Conservation (phyloP, 495 filamentous ascomycete species). For the Penicillium antarcticum region DNA sequence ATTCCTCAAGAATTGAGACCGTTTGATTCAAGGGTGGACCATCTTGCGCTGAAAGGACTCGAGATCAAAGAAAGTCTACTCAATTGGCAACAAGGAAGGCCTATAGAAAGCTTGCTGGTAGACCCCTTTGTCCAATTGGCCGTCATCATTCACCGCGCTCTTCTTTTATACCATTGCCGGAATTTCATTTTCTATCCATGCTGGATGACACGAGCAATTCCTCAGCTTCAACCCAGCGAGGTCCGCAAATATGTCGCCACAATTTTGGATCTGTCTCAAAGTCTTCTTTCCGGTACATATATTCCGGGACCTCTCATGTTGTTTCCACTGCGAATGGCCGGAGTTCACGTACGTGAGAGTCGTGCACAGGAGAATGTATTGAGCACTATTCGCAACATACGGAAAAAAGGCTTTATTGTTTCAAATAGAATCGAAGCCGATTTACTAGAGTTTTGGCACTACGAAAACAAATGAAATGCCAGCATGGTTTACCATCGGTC, state of each 20-base stretch:
- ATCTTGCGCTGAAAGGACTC: not conserved
- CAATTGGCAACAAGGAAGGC: slow-evolving; percentile 1
- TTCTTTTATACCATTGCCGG: slow-evolving; percentile 5
- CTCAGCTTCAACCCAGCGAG: not conserved
- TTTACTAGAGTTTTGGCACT: not conserved
- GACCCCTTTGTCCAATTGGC: not conserved
- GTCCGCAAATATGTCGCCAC: not conserved
- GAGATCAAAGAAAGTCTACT: not conserved
- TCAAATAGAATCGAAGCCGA: slow-evolving; percentile 2
- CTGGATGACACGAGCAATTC: slow-evolving; percentile 1
- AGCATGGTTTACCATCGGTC: too few relatives aligned
- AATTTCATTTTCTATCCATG: slow-evolving; percentile 6
- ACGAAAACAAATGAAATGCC: not conserved
- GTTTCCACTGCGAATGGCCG: slow-evolving; percentile 3
- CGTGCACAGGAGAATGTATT: not conserved
- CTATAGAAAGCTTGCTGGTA: not conserved
- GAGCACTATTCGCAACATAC: not conserved
- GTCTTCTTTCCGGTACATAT: not conserved
- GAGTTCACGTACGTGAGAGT: not conserved
- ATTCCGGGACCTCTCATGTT: not conserved
- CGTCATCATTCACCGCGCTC: not conserved
- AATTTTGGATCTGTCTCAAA: slow-evolving; percentile 4
- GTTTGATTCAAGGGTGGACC: not conserved
- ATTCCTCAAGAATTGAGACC: not conserved
- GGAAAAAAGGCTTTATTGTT: slow-evolving; percentile 1